These are phyloP conservation scores for Brassica juncea DNA, from an alignment of 345 rosid genomes.

Conservation along the genomic window DNA sequence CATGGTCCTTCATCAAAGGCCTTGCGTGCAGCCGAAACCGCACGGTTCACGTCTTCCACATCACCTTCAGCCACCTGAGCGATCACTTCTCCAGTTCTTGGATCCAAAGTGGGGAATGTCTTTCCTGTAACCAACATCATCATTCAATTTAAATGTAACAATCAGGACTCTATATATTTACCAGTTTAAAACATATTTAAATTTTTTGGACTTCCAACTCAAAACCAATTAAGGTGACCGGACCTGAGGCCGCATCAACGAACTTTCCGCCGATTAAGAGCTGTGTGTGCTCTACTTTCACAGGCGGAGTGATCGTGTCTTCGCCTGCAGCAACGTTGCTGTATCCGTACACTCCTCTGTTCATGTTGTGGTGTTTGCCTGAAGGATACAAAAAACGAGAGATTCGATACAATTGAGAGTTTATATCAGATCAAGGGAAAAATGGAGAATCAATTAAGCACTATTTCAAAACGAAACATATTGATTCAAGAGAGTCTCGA, in stretches of 20 bases:
- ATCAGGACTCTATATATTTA: background rate
- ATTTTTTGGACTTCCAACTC: background rate
- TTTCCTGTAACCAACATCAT: slow-evolving; percentile 37
- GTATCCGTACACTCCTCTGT: slow-evolving; percentile 48
- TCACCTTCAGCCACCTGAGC: slow-evolving; percentile 48
- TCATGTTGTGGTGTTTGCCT: slow-evolving; percentile 49
- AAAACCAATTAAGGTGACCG: background rate
- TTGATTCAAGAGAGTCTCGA: background rate
- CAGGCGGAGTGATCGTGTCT: slow-evolving; percentile 62
- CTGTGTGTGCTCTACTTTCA: slow-evolving; percentile 57
- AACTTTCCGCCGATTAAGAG: slow-evolving; percentile 76
- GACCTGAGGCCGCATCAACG: slow-evolving; percentile 84
- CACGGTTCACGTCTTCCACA: slow-evolving; percentile 43
- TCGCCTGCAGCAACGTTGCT: slow-evolving; percentile 58
- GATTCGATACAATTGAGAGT: background rate
- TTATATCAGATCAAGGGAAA: background rate
- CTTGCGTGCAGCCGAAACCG: slow-evolving; percentile 42
- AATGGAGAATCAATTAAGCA: background rate
- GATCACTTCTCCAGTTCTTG: slow-evolving; percentile 43
- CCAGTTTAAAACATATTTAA: no score
- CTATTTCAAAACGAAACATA: background rate
- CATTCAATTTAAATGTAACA: background rate
- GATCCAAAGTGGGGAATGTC: slow-evolving; percentile 42
- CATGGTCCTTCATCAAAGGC: slow-evolving; percentile 47
- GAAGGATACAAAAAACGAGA: slow-evolving; percentile 13